Percentiles rank a stretch among this genome's conserved stretches.
Evolutionary conservation across 2,329 filamentous ascomycete species (phyloP).

Genomic region (Fusarium agapanthi): DNA sequence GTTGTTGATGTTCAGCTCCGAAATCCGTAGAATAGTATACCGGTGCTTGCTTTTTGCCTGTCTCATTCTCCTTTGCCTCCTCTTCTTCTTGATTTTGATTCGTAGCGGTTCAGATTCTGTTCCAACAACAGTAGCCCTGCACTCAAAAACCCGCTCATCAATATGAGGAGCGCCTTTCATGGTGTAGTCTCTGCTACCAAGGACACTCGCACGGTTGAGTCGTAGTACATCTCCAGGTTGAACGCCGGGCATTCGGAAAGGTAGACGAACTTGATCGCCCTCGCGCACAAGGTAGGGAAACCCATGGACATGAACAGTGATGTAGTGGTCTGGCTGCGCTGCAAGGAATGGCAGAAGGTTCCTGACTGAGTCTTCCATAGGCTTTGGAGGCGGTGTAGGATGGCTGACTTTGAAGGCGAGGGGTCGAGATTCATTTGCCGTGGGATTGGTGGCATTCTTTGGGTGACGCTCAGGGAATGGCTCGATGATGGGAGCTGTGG

Average conservation of each 20-base stretch:
- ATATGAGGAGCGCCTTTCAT: conserved; percentile 83
- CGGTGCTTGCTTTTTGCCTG: conserved; percentile 88
- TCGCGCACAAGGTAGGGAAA: conserved; percentile 81
- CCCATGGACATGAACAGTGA: conserved; percentile 81
- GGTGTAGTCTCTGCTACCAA: conserved; percentile 92
- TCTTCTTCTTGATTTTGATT: conserved; percentile 82
- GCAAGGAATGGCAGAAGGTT: conserved; percentile 74
- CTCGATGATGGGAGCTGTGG: conserved; percentile 59
- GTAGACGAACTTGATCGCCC: conserved; percentile 79
- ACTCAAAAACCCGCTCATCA: conserved; percentile 85
- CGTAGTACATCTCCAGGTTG: conserved; percentile 85
- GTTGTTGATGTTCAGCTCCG: conserved; percentile 75
- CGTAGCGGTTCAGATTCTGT: conserved; percentile 83
- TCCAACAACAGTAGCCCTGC: conserved; percentile 84
- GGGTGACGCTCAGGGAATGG: conserved; percentile 45
- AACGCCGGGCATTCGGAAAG: conserved; percentile 81
- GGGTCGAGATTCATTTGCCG: conserved; percentile 45
- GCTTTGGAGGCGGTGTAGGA: conserved; percentile 46
- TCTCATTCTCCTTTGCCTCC: conserved; percentile 76
- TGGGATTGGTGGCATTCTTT: conserved; percentile 52
- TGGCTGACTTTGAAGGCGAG: conserved; percentile 54
- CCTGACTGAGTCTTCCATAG: conserved; percentile 64
- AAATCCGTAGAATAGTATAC: conserved; percentile 86
- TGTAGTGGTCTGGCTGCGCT: conserved; percentile 79
- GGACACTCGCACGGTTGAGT: conserved; percentile 81